These are phyloP conservation scores for Penicillium sp. DNA, from an alignment of 2,329 filamentous ascomycete species.

Conservation along the genomic window DNA sequence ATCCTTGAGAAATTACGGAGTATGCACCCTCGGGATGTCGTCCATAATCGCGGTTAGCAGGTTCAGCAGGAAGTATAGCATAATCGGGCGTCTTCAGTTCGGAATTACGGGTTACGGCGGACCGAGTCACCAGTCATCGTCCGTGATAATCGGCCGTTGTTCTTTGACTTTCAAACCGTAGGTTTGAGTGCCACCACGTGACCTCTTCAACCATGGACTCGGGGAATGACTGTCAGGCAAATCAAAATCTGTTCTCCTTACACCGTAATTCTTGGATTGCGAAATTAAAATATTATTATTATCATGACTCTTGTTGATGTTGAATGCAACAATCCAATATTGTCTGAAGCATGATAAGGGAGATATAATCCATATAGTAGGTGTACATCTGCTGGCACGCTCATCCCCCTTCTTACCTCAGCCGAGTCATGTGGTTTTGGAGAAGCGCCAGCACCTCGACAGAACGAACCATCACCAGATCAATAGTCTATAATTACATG, in stretches of 20 bases:
- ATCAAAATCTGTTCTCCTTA: neutral
- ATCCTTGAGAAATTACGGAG: too few relatives aligned
- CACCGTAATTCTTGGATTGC: neutral
- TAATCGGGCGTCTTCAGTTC: neutral
- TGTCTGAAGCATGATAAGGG: neutral
- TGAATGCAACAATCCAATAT: neutral
- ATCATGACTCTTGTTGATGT: neutral
- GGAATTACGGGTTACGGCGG: slow-evolving; percentile 5
- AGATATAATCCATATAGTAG: neutral
- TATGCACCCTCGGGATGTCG: too few relatives aligned
- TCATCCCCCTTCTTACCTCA: neutral
- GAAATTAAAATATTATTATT: neutral
- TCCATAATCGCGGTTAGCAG: too few relatives aligned
- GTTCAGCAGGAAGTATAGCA: neutral
- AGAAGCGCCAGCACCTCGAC: neutral
- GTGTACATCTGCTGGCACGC: neutral
- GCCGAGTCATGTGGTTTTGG: slow-evolving; percentile 30
- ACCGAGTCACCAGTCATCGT: slow-evolving; percentile 4
- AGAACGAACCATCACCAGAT: neutral
- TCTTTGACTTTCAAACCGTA: neutral
- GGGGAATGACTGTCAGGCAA: slow-evolving; percentile 14
- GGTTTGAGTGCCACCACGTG: slow-evolving; percentile 2
- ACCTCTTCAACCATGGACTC: slow-evolving; percentile 21
- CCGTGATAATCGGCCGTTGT: neutral
- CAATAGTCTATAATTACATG: slow-evolving; percentile 10